Base-by-base conservation (phyloP, 305 asterid species). In the Andrographis paniculata region DNA sequence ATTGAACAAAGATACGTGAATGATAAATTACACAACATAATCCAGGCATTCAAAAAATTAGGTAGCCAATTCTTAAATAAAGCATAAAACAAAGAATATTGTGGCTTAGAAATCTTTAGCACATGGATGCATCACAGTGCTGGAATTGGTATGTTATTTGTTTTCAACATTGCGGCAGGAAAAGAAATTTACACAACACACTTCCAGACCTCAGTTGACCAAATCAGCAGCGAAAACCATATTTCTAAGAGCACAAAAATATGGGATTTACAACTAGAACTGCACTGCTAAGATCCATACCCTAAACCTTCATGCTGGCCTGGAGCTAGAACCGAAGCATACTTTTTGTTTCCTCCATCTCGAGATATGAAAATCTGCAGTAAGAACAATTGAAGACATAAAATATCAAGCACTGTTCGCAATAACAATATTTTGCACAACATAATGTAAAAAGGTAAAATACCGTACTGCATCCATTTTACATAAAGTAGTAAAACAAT, bases 331-430 rank as follows among this genome's bases (percentile, higher is more conserved):
- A 92, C 99, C n/a, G 99, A 84, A 48, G 97, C 85, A 58, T 68
- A 92, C 53, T 78, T 84, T 64, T 87, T 92, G 71, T 75, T 84
- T 46, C 97, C 96, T 60, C 99, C 96, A 52, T 84, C 97, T 55
- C 99, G 87, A 58, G 99, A 84, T 70, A 92, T 68, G 61, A 92
- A 92, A 62, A 92, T 92, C 99, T 92, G 87, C 42, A 4, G 52
- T 33, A 33, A 33, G 12, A n/a, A 9, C n/a, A 33, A 7, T 33
- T 33, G 33, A 6, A 7, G 38, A 10, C 38, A 33, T 2, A 11
- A 6, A 1, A 2, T n/a, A 33, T 2, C 38, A 5, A 10, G 1
- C 38, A 1, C 2, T 7, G 38, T 11, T 33, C 8, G 8, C 30
- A 24, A 33, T 4, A 12, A 33, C 38, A 33, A 33, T 33, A 33